These are phyloP conservation scores for Apiospora pterosperma DNA, from an alignment of 2,329 filamentous ascomycete genomes.

Conservation along the genomic window DNA sequence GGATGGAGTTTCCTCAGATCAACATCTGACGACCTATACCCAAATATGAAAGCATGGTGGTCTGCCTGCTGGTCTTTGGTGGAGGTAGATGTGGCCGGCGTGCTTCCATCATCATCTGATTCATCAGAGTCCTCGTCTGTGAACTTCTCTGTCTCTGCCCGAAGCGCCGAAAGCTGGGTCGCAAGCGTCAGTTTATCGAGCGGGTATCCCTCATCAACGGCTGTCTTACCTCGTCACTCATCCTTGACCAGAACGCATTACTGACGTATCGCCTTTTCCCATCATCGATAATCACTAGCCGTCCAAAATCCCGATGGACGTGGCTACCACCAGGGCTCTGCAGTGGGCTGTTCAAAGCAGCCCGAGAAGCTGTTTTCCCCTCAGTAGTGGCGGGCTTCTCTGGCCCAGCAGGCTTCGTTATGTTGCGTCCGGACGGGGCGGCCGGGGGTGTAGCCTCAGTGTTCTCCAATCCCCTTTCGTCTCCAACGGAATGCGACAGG, in stretches of 20 bases:
- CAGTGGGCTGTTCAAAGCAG: slow-evolving; percentile 16
- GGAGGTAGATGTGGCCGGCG: slow-evolving; percentile 37
- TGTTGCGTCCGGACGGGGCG: background rate
- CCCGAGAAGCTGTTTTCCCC: background rate
- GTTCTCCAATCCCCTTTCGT: slow-evolving; percentile 6
- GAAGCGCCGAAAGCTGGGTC: slow-evolving; percentile 39
- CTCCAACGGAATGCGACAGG: slow-evolving; percentile 16
- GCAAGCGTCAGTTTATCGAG: slow-evolving; percentile 14
- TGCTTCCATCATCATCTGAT: slow-evolving; percentile 57
- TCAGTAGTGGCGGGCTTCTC: background rate
- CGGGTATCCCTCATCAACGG: background rate
- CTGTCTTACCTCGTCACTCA: slow-evolving; percentile 66
- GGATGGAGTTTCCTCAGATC: slow-evolving; percentile 65
- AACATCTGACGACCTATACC: slow-evolving; percentile 68
- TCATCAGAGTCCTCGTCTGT: slow-evolving; percentile 55
- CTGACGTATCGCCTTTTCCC: slow-evolving; percentile 71
- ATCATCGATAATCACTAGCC: slow-evolving; percentile 66
- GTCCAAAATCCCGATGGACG: slow-evolving; percentile 56
- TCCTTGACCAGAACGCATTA: slow-evolving; percentile 71
- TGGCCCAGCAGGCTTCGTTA: background rate
- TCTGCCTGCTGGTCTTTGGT: slow-evolving; percentile 34
- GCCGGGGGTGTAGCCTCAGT: slow-evolving; percentile 12
- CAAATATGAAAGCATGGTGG: slow-evolving; percentile 70
- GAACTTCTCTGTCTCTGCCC: slow-evolving; percentile 46
- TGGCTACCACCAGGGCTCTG: slow-evolving; percentile 22